Percentiles rank a stretch among this genome's conserved stretches.
These are phyloP conservation scores for Chytriomyces sp. DNA, from an alignment of 192 early-diverging fungal genomes.

Conservation along the genomic window DNA sequence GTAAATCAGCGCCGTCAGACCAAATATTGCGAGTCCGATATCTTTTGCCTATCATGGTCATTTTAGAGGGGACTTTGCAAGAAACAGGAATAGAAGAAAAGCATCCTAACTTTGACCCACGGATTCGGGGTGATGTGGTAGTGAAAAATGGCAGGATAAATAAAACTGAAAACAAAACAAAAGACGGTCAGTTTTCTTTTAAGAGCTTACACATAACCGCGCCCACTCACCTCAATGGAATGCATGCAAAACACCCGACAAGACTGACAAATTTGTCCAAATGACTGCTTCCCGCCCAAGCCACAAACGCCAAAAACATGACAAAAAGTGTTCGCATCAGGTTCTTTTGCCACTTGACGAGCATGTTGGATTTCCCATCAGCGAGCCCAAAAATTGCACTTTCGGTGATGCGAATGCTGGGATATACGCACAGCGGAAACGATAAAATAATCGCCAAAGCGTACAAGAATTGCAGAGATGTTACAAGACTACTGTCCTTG, in stretches of 20 bases:
- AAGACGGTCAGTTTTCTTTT: slow-evolving; percentile 1
- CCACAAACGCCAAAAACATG: slow-evolving; percentile 69
- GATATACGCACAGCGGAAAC: slow-evolving; percentile 91
- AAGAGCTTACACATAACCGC: background rate
- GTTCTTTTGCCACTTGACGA: slow-evolving; percentile 90
- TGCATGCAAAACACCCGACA: slow-evolving; percentile 81
- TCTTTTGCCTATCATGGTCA: slow-evolving; percentile 58
- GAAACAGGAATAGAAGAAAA: background rate
- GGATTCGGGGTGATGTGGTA: slow-evolving; percentile 47
- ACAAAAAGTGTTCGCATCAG: slow-evolving; percentile 74
- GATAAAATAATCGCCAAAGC: slow-evolving; percentile 92
- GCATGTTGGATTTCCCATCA: slow-evolving; percentile 74
- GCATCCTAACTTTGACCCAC: slow-evolving; percentile 34
- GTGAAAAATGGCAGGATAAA: slow-evolving; percentile 89
- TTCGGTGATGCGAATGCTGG: slow-evolving; percentile 91
- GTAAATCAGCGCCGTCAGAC: slow-evolving; percentile 74
- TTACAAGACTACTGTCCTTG: slow-evolving; percentile 62
- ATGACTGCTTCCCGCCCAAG: slow-evolving; percentile 76
- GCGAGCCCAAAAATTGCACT: slow-evolving; percentile 75
- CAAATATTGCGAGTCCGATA: slow-evolving; percentile 63
- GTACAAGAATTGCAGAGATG: slow-evolving; percentile 82
- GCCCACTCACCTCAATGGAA: slow-evolving; percentile 45
- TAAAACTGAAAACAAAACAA: slow-evolving; percentile 57
- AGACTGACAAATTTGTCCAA: slow-evolving; percentile 85
- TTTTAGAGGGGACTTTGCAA: background rate